Evolutionary conservation across 441 rosid genomes (phyloP).

Genomic region (Pelargonium fulgidum): DNA sequence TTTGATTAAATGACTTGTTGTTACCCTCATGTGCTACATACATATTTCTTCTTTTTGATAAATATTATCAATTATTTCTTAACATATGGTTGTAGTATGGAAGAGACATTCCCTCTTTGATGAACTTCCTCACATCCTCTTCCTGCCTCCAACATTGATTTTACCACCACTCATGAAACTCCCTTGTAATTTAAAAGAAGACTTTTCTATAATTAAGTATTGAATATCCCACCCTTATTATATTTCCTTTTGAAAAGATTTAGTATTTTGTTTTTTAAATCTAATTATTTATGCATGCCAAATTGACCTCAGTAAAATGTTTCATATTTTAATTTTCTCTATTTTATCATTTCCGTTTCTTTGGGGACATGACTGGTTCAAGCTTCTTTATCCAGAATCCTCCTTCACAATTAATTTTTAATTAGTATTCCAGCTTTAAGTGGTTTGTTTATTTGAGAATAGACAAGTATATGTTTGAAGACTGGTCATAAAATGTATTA

Average conservation of each 20-base stretch:
- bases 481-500: background rate
- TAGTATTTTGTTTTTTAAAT: background rate
- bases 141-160: background rate
- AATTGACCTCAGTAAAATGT: background rate
- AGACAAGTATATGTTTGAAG: background rate
- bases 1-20: slow-evolving; percentile 18
- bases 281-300: background rate
- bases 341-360: background rate
- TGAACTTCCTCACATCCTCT: background rate
- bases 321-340: background rate
- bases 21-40: slow-evolving; percentile 3
- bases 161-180: background rate
- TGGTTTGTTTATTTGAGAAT: background rate
- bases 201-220: background rate
- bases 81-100: background rate
- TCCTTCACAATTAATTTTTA: background rate
- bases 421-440: background rate
- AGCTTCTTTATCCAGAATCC: background rate
- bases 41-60: background rate
- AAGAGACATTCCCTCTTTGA: background rate
- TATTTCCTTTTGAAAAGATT: background rate
- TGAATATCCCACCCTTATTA: background rate
- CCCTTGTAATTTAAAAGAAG: background rate
- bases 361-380: background rate
- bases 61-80: background rate